Conservation (phyloP, 208 protist genomes). For the Acanthamoeba quina region DNA sequence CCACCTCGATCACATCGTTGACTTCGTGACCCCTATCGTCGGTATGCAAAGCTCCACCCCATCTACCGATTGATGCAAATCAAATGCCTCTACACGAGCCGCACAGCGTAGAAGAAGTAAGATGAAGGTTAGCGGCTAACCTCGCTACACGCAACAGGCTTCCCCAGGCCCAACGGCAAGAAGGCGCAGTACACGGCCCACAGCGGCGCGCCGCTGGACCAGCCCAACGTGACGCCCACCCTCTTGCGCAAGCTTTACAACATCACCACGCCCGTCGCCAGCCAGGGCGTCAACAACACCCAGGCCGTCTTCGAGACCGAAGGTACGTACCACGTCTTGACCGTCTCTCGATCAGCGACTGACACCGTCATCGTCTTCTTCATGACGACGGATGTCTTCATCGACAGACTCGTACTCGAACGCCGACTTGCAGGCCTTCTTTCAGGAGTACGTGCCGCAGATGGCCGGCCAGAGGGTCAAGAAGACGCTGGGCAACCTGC, state of each 20-base stretch:
- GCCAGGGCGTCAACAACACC: slow-evolving; percentile 74
- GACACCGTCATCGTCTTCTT: neutral
- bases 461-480: slow-evolving; percentile 50
- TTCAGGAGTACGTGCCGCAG: slow-evolving; percentile 56
- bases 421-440: slow-evolving; percentile 70
- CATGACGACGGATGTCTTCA: neutral
- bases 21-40: slow-evolving; percentile 69
- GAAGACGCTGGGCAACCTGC: slow-evolving; percentile 46
- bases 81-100: neutral
- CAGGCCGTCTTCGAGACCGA: slow-evolving; percentile 75
- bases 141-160: neutral
- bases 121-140: neutral
- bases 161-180: neutral
- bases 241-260: slow-evolving; percentile 52
- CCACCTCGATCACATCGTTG: slow-evolving; percentile 67
- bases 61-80: neutral
- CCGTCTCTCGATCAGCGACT: neutral
- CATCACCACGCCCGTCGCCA: slow-evolving; percentile 1
- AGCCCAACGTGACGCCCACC: slow-evolving; percentile 50
- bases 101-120: neutral
- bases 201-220: neutral
- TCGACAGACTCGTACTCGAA: slow-evolving; percentile 50
- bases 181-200: neutral
- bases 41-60: neutral
- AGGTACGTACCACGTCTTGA: slow-evolving; percentile 29